Percentiles rank a stretch among this genome's conserved stretches.
These are phyloP conservation scores for Talaromyces sp. DNA, from an alignment of 2,329 filamentous ascomycete genomes.

Conservation along the genomic window DNA sequence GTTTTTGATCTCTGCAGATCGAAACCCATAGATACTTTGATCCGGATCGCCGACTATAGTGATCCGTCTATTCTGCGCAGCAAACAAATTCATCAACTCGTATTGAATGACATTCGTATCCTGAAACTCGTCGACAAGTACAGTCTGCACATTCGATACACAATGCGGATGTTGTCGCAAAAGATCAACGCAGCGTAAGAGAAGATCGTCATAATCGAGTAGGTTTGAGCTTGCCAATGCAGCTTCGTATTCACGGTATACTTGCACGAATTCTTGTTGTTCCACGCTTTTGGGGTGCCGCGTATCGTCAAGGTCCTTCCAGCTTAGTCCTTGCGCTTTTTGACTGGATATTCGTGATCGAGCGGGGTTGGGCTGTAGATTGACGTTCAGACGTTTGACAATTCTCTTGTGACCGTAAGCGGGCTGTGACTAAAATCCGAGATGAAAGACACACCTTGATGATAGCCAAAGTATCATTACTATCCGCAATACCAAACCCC, in stretches of 20 bases:
- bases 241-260: conserved; percentile 73
- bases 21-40: conserved; percentile 96
- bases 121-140: conserved; percentile 96
- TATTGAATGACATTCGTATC: conserved; percentile 96
- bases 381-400: conserved; percentile 67
- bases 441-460: conserved; percentile 50
- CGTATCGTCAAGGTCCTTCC: conserved; percentile 41
- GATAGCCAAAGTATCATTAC: conserved; percentile 72
- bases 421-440: background rate
- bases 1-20: conserved; percentile 88
- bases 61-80: conserved; percentile 67
- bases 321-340: conserved; percentile 55
- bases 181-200: conserved; percentile 77
- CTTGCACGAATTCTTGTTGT: conserved; percentile 61
- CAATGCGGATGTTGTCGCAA: conserved; percentile 70
- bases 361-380: conserved; percentile 66
- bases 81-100: conserved; percentile 85
- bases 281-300: conserved; percentile 42
- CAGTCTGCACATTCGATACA: conserved; percentile 82
- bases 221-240: conserved; percentile 73
- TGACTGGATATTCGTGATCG: conserved; percentile 67
- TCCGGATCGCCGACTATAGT: conserved; percentile 96
- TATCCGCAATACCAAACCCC: conserved; percentile 88
- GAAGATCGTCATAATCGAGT: conserved; percentile 89
- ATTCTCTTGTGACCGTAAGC: conserved; percentile 54